A percentile compares a stretch with the other conserved stretches of the same genome.
Evolutionary conservation across 1,284 basidiomycete species (phyloP).

Genomic region (Apiotrichum montevideense): DNA sequence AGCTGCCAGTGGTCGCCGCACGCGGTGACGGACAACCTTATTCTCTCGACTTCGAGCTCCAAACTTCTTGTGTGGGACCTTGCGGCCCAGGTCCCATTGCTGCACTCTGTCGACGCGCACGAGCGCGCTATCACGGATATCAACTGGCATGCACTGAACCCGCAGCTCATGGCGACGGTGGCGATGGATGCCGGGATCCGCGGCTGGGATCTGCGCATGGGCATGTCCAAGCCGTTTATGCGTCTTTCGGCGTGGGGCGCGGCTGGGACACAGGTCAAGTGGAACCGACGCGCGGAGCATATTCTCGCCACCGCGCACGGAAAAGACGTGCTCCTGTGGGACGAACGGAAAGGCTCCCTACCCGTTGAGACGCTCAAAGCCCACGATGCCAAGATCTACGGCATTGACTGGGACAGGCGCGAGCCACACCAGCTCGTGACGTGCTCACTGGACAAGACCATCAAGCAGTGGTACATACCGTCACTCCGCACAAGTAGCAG

Average conservation of each 20-base stretch:
- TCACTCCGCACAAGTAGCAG: slow-evolving; percentile 19
- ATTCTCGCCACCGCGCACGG: slow-evolving; percentile 80
- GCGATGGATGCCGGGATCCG: slow-evolving; percentile 50
- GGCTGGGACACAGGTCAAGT: slow-evolving; percentile 78
- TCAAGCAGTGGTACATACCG: slow-evolving; percentile 70
- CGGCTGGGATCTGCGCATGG: slow-evolving; percentile 69
- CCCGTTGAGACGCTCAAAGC: slow-evolving; percentile 70
- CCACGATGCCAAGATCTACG: slow-evolving; percentile 84
- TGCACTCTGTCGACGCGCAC: slow-evolving; percentile 77
- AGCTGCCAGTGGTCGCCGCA: slow-evolving; percentile 93
- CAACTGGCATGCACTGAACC: slow-evolving; percentile 85
- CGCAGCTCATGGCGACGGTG: slow-evolving; percentile 55
- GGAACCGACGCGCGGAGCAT: slow-evolving; percentile 80
- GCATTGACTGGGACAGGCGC: slow-evolving; percentile 85
- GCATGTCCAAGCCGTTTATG: slow-evolving; percentile 39
- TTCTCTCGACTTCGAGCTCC: slow-evolving; percentile 91
- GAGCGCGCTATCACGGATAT: slow-evolving; percentile 91
- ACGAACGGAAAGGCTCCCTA: slow-evolving; percentile 69
- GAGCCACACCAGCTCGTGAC: slow-evolving; percentile 72
- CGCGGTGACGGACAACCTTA: slow-evolving; percentile 71
- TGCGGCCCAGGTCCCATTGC: slow-evolving; percentile 55
- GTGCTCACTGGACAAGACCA: slow-evolving; percentile 84
- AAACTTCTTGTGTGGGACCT: slow-evolving; percentile 97
- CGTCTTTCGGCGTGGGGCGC: slow-evolving; percentile 47
- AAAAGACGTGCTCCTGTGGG: slow-evolving; percentile 52